A percentile compares a stretch with the other conserved stretches of the same genome.
Evolutionary conservation across 2,329 filamentous ascomycete genomes (phyloP).

Genomic region (Aureobasidium sp.): DNA sequence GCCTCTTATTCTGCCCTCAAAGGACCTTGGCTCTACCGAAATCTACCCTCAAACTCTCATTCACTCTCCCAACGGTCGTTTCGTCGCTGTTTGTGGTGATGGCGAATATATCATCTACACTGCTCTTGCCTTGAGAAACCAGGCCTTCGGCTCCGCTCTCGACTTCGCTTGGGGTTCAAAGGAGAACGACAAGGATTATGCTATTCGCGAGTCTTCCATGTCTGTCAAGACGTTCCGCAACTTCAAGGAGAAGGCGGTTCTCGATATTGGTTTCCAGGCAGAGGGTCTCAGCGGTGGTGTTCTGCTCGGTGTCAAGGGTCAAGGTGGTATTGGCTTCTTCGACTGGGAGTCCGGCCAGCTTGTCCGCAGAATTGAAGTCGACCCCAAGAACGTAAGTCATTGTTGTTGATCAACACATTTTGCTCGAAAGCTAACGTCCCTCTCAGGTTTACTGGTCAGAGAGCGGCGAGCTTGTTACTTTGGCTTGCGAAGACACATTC

Average conservation of each 20-base stretch:
- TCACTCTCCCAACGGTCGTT: conserved; percentile 92
- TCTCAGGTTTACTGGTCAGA: conserved; percentile 89
- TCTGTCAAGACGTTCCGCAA: conserved; percentile 98
- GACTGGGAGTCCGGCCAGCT: conserved; percentile 89
- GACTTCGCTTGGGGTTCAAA: conserved; percentile 97
- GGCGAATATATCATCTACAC: conserved; percentile 99
- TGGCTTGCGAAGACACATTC: conserved; percentile 91
- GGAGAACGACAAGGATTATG: conserved; percentile 97
- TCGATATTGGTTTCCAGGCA: conserved; percentile 92
- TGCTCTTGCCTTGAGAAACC: conserved; percentile 91
- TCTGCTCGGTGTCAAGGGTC: conserved; percentile 86
- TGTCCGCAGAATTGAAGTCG: conserved; percentile 83
- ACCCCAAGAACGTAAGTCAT: conserved; percentile 50
- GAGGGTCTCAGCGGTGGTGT: conserved; percentile 86
- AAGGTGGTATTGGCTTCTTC: conserved; percentile 91
- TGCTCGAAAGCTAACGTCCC: not conserved
- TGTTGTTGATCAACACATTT: not conserved
- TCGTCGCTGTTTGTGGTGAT: conserved; percentile 85
- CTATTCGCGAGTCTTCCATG: conserved; percentile 87
- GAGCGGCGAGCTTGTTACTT: conserved; percentile 82
- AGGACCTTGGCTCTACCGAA: conserved; percentile 93
- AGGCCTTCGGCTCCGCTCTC: conserved; percentile 88
- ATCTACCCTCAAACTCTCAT: conserved; percentile 91
- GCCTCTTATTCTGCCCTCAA: conserved; percentile 77
- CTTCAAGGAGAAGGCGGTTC: conserved; percentile 72